These are phyloP conservation scores for Cymbomonas tetramitiformis DNA, from an alignment of 139 green algal species.

Conservation along the genomic window DNA sequence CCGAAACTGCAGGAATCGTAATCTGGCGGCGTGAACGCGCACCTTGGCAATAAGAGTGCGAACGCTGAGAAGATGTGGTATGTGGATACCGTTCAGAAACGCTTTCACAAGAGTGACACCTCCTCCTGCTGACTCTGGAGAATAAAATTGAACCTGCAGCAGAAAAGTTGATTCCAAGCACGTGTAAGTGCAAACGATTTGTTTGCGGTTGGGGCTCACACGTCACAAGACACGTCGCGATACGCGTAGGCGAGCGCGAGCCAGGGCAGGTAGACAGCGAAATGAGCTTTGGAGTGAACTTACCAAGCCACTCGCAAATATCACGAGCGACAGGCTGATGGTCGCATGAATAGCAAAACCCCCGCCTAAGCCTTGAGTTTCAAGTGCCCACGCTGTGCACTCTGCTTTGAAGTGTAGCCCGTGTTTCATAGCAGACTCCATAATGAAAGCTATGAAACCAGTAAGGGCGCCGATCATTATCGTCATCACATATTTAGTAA, in stretches of 20 bases:
- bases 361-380: background rate
- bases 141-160: too few relatives aligned
- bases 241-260: too few relatives aligned
- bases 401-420: background rate
- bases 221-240: too few relatives aligned
- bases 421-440: background rate
- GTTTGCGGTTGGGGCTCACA: too few relatives aligned
- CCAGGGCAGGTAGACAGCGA: too few relatives aligned
- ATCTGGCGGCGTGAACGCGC: too few relatives aligned
- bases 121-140: slow-evolving; percentile 51
- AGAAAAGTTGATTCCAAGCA: too few relatives aligned
- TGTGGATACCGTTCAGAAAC: slow-evolving; percentile 51
- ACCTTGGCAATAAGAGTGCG: slow-evolving; percentile 7
- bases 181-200: too few relatives aligned
- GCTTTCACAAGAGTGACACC: slow-evolving; percentile 77
- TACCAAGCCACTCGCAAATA: too few relatives aligned
- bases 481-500: slow-evolving; percentile 1
- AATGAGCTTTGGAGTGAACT: too few relatives aligned
- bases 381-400: background rate
- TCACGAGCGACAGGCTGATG: background rate
- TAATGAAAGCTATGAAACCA: background rate
- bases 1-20: too few relatives aligned
- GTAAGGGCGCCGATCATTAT: background rate
- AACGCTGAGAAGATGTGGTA: slow-evolving; percentile 48
- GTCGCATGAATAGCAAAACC: background rate